Evolutionary conservation across 1,284 basidiomycete genomes (phyloP), one percentile per base, ranked within the genome.

Genomic region (Ustilago cynodontis): DNA sequence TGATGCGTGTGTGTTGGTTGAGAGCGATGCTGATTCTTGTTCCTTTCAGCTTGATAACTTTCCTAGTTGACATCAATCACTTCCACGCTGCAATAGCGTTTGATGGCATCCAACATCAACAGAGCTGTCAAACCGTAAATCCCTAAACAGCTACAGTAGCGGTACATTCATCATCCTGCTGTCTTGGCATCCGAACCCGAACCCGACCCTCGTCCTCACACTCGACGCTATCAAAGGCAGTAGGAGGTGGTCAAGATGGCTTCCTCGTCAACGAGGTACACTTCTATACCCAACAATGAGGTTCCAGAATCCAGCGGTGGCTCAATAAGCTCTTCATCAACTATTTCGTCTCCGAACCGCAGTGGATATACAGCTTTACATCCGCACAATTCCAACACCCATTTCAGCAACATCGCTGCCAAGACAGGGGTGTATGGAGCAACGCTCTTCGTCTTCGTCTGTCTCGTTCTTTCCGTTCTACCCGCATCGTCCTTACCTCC

Each of bases 261-360:
- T 11, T 49, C 47, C 47, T 59, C 67, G 6, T 41, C 60, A 9
- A 45, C 66, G 18, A 61, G 57, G n/a, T 70, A 70, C 37, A 63
- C 61, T 1, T 53, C 67, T 16, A 22, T 70, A 18, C 43, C 62
- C 18, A 33, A 24, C 33, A 26, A 20, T 26, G 61, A 58, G 13
- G 62, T 43, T 5, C 11, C 24, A 16, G 47, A 29, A 24, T 24
- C 22, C 14, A 49, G 24, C 26, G 7, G 14, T 28, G 47, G 24
- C 24, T 43, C 41, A 5, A 43, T 20, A 20, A 24, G 47, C 24
- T 14, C 24, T 28, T 28, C 47, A 8, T 18, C 47, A 24, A 7
- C 41, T 11, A 49, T 33, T 22, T 64, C 66, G 31, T 50, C 49
- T 28, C 24, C 20, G 6, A n/a, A 9, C 41, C 11, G 28, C 47